Evolutionary conservation across 208 protist species (phyloP), one percentile per base, ranked within the genome.

Genomic region (Trypanosoma vivax): DNA sequence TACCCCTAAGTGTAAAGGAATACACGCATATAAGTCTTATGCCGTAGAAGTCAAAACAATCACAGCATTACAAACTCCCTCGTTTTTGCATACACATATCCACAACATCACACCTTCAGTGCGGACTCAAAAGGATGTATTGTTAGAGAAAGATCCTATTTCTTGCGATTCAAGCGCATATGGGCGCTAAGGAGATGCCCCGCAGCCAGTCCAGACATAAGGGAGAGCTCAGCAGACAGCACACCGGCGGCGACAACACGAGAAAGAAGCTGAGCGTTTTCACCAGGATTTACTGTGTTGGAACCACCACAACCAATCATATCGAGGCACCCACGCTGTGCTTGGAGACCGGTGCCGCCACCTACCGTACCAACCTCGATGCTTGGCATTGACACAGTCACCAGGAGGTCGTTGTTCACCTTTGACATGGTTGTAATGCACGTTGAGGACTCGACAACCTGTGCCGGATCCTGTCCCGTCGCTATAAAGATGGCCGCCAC

Each of bases 331-430:
- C 91, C 83, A 5, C 68, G 41, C 81, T 99, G 98, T 3, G 96
- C 80, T 3, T 74, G 62, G 7, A 99, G 75, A 18, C 81, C 67
- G 5, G 98, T 99, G 29, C 98, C 98, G 37, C 98, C 98, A 41
- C 98, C 98, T 28, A 99, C 92, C 10, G 95, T 96, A 38, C 97
- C 98, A 24, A 99, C 96, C 71, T 99, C 98, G 37, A 99, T 92
- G 28, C 90, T 98, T 9, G 97, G 97, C 97, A 99, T 98, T 18
- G 93, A 98, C 42, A 95, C 79, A 16, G 91, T 97, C 16, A 99
- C 88, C 52, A 96, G 75, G 34, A 99, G 80, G 63, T 98, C 90
- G 29, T 88, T 81, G 30, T 83, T 77, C 19, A 72, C 65, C 43
- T 91, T 88, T 47, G 97, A 87, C 74, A 99, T 95, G 7, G 94